phyloP scores from a whole-genome alignment of 768 basidiomycete genomes.

The Xerocomellus intermedius region DNA sequence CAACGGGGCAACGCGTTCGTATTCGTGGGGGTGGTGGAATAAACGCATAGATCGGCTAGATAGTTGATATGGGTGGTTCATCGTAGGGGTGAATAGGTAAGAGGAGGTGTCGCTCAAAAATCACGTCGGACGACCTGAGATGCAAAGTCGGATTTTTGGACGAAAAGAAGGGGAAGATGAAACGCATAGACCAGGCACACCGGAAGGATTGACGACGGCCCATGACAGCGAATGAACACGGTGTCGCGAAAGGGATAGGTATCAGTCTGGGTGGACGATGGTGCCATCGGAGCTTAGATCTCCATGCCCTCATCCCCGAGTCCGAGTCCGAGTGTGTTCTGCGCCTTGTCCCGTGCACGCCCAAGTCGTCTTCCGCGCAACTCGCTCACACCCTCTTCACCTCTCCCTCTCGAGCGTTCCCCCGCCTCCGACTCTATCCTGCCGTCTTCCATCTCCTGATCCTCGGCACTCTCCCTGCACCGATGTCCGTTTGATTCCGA shows the following conservation, averaged over 20 bases:
- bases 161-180: background rate
- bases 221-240: background rate
- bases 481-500: background rate
- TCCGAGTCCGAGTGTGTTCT: background rate
- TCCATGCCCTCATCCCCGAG: conserved; percentile 16
- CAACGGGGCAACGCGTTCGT: background rate
- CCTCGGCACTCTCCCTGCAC: background rate
- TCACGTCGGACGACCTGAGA: background rate
- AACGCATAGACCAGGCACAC: background rate
- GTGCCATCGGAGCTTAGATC: conserved; percentile 4
- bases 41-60: background rate
- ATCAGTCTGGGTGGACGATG: too few species aligned
- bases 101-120: conserved; percentile 4
- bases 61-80: background rate
- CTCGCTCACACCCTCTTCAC: background rate
- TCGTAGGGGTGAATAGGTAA: background rate
- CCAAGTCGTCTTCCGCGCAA: conserved; percentile 20
- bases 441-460: conserved; percentile 22
- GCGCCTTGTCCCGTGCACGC: conserved; percentile 19
- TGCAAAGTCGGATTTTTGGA: background rate
- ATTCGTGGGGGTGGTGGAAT: background rate
- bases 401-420: conserved; percentile 2
- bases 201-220: background rate
- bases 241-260: too few species aligned
- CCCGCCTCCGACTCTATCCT: background rate